A percentile compares a stretch with the other conserved stretches of the same genome.
phyloP scores from a whole-genome alignment of 257 asterid species.

The Prunella vulgaris region DNA sequence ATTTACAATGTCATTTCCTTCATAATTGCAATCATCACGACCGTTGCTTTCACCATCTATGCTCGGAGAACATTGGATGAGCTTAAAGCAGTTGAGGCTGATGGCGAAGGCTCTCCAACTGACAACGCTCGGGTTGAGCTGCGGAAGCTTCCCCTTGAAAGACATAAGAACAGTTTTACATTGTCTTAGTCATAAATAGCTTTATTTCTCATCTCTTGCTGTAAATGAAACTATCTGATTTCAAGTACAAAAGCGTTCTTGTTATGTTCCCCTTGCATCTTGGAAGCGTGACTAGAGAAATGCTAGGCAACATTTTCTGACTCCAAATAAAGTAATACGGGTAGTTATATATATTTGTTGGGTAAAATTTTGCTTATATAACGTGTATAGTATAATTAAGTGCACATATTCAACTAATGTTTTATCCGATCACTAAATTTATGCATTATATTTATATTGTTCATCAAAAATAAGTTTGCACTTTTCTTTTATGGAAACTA shows the following conservation, averaged over 20 bases:
- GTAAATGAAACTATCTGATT: slow-evolving; percentile 22
- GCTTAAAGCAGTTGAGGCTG: slow-evolving; percentile 43
- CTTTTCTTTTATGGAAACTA: no score
- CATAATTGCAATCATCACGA: slow-evolving; percentile 53
- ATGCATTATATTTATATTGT: no score
- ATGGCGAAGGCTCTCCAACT: slow-evolving; percentile 25
- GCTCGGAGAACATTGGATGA: slow-evolving; percentile 59
- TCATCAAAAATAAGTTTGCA: no score
- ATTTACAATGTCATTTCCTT: slow-evolving; percentile 70
- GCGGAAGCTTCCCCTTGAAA: slow-evolving; percentile 61
- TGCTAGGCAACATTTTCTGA: neutral
- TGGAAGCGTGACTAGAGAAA: neutral
- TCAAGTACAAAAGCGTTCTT: neutral
- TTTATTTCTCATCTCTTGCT: neutral
- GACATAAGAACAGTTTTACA: slow-evolving; percentile 29
- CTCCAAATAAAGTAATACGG: no score
- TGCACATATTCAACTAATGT: neutral
- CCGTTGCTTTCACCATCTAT: slow-evolving; percentile 63
- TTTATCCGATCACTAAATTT: no score
- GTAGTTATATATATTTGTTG: no score
- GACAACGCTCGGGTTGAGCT: slow-evolving; percentile 39
- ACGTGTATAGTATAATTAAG: no score
- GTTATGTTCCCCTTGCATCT: slow-evolving; percentile 1
- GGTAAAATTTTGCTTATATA: no score
- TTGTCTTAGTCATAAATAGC: slow-evolving; percentile 14